Percentiles rank a stretch among this genome's conserved stretches.
phyloP scores from a whole-genome alignment of 1,284 basidiomycete species.

The Vanrija sp. region DNA sequence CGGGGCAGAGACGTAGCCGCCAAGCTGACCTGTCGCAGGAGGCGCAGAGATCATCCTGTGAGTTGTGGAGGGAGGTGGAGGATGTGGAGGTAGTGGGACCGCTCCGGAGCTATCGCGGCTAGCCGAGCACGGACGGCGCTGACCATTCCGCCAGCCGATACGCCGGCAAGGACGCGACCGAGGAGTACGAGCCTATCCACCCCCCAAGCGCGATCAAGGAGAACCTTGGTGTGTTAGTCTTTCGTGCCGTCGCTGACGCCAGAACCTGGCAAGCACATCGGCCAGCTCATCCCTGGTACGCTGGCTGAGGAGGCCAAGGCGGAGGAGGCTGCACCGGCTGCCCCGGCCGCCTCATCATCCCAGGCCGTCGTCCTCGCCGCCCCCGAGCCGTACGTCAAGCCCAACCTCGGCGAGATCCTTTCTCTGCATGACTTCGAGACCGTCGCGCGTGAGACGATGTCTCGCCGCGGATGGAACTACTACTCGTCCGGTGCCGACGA shows the following conservation, averaged over 20 bases:
- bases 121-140: background rate
- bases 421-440: conserved; percentile 90
- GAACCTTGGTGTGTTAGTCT: conserved; percentile 62
- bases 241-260: background rate
- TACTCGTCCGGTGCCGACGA: conserved; percentile 83
- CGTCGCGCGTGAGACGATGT: conserved; percentile 68
- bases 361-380: conserved; percentile 3
- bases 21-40: conserved; percentile 42
- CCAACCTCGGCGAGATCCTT: conserved; percentile 70
- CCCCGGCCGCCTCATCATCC: conserved; percentile 45
- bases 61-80: conserved; percentile 9
- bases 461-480: conserved; percentile 82
- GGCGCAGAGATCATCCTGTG: conserved; percentile 59
- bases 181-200: conserved; percentile 81
- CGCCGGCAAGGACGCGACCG: conserved; percentile 71
- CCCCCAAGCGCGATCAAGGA: conserved; percentile 81
- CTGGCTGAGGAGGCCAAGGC: conserved; percentile 24
- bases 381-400: conserved; percentile 49
- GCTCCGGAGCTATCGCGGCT: background rate
- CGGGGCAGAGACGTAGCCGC: background rate
- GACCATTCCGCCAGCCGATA: conserved; percentile 52
- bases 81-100: too few relatives aligned
- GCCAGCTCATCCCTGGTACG: conserved; percentile 58
- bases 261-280: conserved; percentile 4
- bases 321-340: conserved; percentile 15